Evolutionary conservation across 1,284 basidiomycete species (phyloP).

Genomic region (Pisolithus thermaeus): DNA sequence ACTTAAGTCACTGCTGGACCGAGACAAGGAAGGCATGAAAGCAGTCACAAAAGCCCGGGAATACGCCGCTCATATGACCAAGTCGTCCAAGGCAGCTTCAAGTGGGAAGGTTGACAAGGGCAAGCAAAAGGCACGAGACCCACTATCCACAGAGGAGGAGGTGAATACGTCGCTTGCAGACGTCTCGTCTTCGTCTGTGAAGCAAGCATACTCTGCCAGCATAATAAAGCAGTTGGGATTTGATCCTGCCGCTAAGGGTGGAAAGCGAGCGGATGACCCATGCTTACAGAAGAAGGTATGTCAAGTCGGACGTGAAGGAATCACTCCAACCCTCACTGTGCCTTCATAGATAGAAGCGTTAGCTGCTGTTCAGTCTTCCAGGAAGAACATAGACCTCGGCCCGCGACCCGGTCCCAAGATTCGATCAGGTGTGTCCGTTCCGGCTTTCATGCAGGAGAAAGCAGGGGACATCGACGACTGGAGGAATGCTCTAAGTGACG

Average conservation of each 20-base stretch:
- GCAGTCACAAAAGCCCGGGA: conserved; percentile 53
- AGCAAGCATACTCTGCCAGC: conserved; percentile 54
- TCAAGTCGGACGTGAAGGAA: neutral
- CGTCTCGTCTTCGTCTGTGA: conserved; percentile 15
- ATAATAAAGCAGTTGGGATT: conserved; percentile 68
- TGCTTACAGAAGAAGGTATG: conserved; percentile 53
- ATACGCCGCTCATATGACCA: conserved; percentile 27
- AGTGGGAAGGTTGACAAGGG: conserved; percentile 17
- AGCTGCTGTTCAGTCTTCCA: conserved; percentile 40
- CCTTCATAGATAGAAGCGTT: conserved; percentile 44
- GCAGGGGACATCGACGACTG: conserved; percentile 1
- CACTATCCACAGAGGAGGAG: conserved; percentile 12
- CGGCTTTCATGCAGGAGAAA: conserved; percentile 20
- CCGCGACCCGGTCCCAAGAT: conserved; percentile 50
- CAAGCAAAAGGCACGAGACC: conserved; percentile 20
- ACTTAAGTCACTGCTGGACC: conserved; percentile 53
- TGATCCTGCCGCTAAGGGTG: conserved; percentile 56
- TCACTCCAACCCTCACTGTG: neutral
- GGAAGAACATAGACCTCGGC: conserved; percentile 46
- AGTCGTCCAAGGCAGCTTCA: conserved; percentile 8
- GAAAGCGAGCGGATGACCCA: conserved; percentile 35
- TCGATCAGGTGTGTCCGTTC: conserved; percentile 42
- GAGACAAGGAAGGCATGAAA: conserved; percentile 59
- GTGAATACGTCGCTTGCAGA: conserved; percentile 16
- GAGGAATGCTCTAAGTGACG: conserved; percentile 7